Percentiles rank a stretch among this genome's conserved stretches.
These are phyloP conservation scores for Phytophthora pistaciae DNA, from an alignment of 352 stramenopile genomes.

Conservation along the genomic window DNA sequence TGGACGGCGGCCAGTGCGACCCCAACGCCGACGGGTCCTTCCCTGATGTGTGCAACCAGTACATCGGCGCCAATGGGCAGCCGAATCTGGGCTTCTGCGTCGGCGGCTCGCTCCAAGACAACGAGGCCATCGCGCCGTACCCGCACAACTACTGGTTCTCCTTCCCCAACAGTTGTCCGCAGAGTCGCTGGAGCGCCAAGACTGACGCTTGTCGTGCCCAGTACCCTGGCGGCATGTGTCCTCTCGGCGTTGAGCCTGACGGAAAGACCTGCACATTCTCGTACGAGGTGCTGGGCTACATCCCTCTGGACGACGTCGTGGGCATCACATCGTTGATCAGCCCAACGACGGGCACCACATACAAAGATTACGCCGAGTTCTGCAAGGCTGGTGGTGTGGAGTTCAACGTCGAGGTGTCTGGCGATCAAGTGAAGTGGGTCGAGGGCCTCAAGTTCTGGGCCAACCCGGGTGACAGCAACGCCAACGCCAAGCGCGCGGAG, in stretches of 20 bases:
- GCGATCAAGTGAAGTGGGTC: conserved; percentile 35
- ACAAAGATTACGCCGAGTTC: conserved; percentile 67
- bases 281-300: conserved; percentile 71
- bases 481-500: conserved; percentile 56
- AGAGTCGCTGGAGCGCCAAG: conserved; percentile 51
- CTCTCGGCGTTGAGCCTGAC: conserved; percentile 57
- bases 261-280: conserved; percentile 70
- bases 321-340: conserved; percentile 74
- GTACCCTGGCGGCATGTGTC: conserved; percentile 55
- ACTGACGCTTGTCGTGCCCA: conserved; percentile 45
- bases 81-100: conserved; percentile 61
- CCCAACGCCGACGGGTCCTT: conserved; percentile 46
- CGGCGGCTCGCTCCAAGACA: conserved; percentile 48
- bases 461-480: conserved; percentile 48
- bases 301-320: conserved; percentile 72
- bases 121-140: conserved; percentile 71
- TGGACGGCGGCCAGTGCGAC: conserved; percentile 71
- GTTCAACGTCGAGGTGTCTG: conserved; percentile 50
- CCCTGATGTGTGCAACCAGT: conserved; percentile 59
- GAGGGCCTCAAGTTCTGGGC: conserved; percentile 73
- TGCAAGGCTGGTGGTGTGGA: conserved; percentile 62
- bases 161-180: conserved; percentile 77
- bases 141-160: conserved; percentile 86
- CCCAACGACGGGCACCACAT: conserved; percentile 42
- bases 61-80: conserved; percentile 53